phyloP scores from a whole-genome alignment of 2,329 filamentous ascomycete species.

The Calonectria leucothoes region DNA sequence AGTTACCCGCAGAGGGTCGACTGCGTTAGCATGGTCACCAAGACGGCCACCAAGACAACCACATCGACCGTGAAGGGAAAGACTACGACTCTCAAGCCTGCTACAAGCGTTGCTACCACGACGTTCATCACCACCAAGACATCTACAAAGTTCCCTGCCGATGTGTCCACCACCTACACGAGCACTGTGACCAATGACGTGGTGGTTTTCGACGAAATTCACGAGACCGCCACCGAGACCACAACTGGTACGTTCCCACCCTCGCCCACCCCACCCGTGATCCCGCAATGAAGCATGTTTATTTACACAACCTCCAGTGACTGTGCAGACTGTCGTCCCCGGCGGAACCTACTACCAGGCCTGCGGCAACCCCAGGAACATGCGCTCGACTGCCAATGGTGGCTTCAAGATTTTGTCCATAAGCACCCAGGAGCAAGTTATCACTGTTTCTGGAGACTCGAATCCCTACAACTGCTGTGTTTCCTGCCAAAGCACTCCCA shows the following conservation, averaged over 20 bases:
- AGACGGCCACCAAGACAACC: not conserved
- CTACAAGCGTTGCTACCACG: not conserved
- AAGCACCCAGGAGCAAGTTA: not conserved
- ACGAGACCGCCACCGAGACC: not conserved
- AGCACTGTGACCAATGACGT: not conserved
- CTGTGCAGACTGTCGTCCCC: not conserved
- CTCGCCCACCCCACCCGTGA: too few relatives aligned
- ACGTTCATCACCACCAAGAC: not conserved
- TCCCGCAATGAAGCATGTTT: not conserved
- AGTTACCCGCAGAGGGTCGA: not conserved
- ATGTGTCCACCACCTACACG: not conserved
- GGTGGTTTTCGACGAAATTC: not conserved
- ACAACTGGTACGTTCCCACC: not conserved
- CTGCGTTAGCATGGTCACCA: not conserved
- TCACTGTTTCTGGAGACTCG: not conserved
- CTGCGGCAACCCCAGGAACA: not conserved
- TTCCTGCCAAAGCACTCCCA: not conserved
- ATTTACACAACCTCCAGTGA: not conserved
- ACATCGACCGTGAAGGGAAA: not conserved
- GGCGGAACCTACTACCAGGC: not conserved
- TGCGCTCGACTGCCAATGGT: not conserved
- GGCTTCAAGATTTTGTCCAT: not conserved
- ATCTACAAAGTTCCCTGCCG: not conserved
- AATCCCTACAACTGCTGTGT: not conserved
- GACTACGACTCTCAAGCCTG: not conserved